phyloP scores from a whole-genome alignment of 2,329 filamentous ascomycete species.

The Alternaria sp. region DNA sequence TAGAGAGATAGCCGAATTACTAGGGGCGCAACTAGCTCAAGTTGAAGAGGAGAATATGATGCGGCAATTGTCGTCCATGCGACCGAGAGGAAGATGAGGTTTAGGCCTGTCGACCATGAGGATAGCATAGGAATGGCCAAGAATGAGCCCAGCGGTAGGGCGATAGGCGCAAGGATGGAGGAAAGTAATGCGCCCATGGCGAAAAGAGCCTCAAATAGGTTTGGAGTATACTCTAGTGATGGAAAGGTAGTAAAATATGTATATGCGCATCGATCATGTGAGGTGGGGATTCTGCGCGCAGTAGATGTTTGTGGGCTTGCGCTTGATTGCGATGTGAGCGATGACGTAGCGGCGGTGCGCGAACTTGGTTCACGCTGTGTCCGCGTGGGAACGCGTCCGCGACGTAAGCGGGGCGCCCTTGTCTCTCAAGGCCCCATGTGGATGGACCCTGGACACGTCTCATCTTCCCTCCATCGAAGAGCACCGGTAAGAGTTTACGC shows the following conservation, averaged over 20 bases:
- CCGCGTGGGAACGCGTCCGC: not conserved
- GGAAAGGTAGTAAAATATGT: not conserved
- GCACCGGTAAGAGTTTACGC: not conserved
- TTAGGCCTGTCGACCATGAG: conserved; percentile 80
- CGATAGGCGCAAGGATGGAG: conserved; percentile 38
- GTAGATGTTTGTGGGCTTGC: not conserved
- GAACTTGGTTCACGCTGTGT: conserved; percentile 10
- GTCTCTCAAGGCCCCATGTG: not conserved
- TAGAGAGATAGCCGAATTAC: conserved; percentile 73
- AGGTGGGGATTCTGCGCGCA: not conserved
- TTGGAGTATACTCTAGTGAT: not conserved
- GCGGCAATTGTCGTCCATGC: conserved; percentile 86
- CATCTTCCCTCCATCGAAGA: not conserved
- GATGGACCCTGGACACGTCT: not conserved
- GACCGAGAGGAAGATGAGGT: conserved; percentile 87
- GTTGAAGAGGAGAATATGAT: conserved; percentile 74
- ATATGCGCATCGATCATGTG: conserved; percentile 1
- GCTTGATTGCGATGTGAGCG: conserved; percentile 8
- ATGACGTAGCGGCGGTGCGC: conserved; percentile 8
- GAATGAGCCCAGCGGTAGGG: conserved; percentile 61
- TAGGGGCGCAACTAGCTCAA: conserved; percentile 76
- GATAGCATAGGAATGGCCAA: conserved; percentile 76
- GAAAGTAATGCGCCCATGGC: conserved; percentile 40
- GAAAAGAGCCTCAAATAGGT: not conserved
- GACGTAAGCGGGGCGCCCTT: not conserved